Base-by-base conservation (phyloP, 148 eudicot species). In the Rhododendron griersonianum region DNA sequence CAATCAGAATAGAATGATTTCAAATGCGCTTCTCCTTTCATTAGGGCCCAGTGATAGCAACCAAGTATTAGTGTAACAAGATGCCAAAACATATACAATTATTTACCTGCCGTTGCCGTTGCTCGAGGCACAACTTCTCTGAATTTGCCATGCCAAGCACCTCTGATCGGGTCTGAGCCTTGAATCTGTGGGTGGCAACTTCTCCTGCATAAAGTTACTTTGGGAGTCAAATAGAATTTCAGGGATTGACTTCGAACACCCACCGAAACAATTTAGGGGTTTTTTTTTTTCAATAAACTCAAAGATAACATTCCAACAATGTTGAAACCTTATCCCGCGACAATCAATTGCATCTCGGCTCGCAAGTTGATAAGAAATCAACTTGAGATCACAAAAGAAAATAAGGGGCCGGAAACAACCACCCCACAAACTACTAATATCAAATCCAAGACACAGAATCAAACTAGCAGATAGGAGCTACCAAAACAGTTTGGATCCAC, bases 131-230 rank as follows among this genome's bases (percentile, higher is more conserved):
- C 88, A 96, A 86, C 88, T 96, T 96, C 88, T 96, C 98, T 2
- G 94, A 92, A 89, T 96, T 96, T 25, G 98, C 98, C 92, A 87
- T 90, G 79, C 98, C 57, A 96, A 85, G 89, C 92, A 93, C 85
- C 95, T 89, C 80, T 94, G 98, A 80, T 96, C 98, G 30, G 98
- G 98, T 86, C 98, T 93, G 78, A 96, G 90, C 89, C 98, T 93
- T 47, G 98, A 96, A 86, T 96, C 98, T 6, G 98, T 94, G 16
- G 98, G 98, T 39, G 98, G 98, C 86, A 96, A 88, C 87, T 92
- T 94, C 83, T 93, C 96, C 98, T 96, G 86, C 39, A 86, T 45
- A 23, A 78, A 47, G 51, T 18, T 16, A 78, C 45, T 23, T n/a
- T 35, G 81, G 78, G 45, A 19, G 76, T 73, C 63, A 19, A 41